Conservation (phyloP, 2,329 filamentous ascomycete genomes). For the Aspergillus latus region DNA sequence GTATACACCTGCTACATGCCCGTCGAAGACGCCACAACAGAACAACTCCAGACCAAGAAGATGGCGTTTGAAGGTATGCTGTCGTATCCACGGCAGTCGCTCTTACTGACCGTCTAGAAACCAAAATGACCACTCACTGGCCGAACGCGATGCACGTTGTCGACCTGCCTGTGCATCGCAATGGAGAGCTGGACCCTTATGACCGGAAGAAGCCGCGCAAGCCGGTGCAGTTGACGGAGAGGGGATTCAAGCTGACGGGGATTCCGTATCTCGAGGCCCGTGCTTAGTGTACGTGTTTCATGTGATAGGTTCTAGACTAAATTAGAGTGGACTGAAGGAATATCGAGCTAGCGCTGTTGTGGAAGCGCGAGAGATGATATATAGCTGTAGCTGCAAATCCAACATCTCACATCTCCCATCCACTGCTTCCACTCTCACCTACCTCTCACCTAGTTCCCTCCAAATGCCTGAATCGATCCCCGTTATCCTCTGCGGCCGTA, state of each 20-base stretch:
- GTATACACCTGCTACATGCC: conserved; percentile 47
- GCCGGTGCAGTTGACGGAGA: conserved; percentile 44
- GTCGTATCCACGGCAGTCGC: too few relatives aligned
- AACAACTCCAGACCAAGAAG: conserved; percentile 46
- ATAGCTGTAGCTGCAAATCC: too few relatives aligned
- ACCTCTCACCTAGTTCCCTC: conserved; percentile 3
- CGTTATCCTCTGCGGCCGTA: neutral
- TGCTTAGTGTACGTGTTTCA: neutral
- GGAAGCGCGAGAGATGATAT: too few relatives aligned
- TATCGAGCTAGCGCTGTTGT: too few relatives aligned
- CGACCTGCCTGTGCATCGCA: conserved; percentile 21
- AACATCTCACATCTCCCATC: too few relatives aligned
- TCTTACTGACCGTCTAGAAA: neutral
- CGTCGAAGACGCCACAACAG: conserved; percentile 40
- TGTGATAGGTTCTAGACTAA: too few relatives aligned
- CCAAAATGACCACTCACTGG: conserved; percentile 43
- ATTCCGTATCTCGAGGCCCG: conserved; percentile 29
- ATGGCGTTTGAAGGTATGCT: conserved; percentile 39
- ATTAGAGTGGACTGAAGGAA: too few relatives aligned
- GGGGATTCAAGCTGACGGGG: conserved; percentile 49
- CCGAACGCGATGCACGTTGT: conserved; percentile 28
- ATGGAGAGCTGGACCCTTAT: conserved; percentile 24
- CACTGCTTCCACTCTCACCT: too few relatives aligned
- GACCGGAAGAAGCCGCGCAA: conserved; percentile 31
- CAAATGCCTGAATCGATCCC: neutral